Evolutionary conservation across 176 grass and related monocot species (phyloP), one percentile per base, ranked within the genome.

Genomic region (Bolboschoenus planiculmis): DNA sequence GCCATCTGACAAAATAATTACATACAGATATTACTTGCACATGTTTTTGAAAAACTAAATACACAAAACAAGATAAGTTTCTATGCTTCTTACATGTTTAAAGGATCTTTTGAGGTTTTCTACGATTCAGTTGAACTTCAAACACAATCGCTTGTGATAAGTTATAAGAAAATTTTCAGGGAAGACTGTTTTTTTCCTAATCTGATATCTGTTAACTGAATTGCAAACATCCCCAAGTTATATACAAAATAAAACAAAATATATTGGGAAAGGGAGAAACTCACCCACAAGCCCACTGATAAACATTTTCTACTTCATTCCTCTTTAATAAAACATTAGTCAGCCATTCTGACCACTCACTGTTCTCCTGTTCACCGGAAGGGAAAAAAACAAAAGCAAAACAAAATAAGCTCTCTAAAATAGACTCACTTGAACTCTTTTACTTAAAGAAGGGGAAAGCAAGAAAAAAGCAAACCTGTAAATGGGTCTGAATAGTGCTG

Each of bases 241-340:
- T 50, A 44, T 75, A 20, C 10, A 63, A 57, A 33, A 64, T 66
- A 48, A 43, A 85, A 6, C 23, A 74, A 51, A 18, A 46, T 77
- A 62, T 77, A 72, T 30, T 9, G 37, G 82, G 85, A 75, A 59
- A 57, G 64, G 83, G 30, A 4, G 78, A 16, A 86, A 92, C 90
- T 31, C 78, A 97, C 95, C 95, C 95, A 81, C 92, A 97, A 85
- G 90, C 87, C 95, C 95, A 97, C 60, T 97, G 90, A 92, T 92
- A 92, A 81, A 97, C 95, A 91, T 94, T 97, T 70, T 97, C 95
- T 51, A 94, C 59, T 43, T 90, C 90, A 85, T 94, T 97, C 72
- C 90, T 83, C 81, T 91, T 91, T 46, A 90, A 79, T 11, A 97
- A 37, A 70, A 94, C 89, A 87, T 91, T 83, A 43, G 78, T 46